Conservation (phyloP, 352 stramenopile species). For the Globisporangium abappressorium region DNA sequence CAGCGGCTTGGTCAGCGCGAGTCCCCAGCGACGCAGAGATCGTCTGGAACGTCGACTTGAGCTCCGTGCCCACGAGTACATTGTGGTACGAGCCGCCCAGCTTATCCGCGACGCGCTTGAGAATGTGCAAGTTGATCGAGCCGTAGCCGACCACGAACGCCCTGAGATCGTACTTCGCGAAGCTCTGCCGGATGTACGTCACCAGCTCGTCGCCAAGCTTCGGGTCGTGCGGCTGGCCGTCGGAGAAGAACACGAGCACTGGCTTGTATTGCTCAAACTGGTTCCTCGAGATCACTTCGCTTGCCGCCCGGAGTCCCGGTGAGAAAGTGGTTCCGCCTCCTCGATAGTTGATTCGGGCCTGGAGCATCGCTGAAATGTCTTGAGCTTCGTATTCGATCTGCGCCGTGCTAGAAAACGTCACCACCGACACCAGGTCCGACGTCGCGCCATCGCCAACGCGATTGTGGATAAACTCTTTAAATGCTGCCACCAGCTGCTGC, state of each 20-base stretch:
- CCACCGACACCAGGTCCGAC: constrained; percentile 59
- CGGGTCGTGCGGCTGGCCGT: constrained; percentile 46
- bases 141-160: constrained; percentile 67
- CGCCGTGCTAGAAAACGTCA: constrained; percentile 44
- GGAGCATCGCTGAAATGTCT: constrained; percentile 34
- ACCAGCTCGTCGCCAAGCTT: constrained; percentile 40
- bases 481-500: constrained; percentile 44
- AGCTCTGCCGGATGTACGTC: constrained; percentile 39
- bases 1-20: constrained; percentile 48
- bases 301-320: constrained; percentile 40
- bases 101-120: constrained; percentile 47
- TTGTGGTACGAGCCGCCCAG: constrained; percentile 56
- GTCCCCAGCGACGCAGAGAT: constrained; percentile 64
- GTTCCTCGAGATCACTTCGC: constrained; percentile 63
- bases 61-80: constrained; percentile 51
- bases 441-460: constrained; percentile 15
- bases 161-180: constrained; percentile 52
- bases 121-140: constrained; percentile 42
- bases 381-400: constrained; percentile 48
- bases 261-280: constrained; percentile 56
- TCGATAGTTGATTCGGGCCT: constrained; percentile 26
- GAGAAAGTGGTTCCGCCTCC: constrained; percentile 45
- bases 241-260: constrained; percentile 71
- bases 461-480: constrained; percentile 58
- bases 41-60: constrained; percentile 64